Evolutionary conservation across 2,329 filamentous ascomycete genomes (phyloP).

Genomic region (Colletotrichum theobromicola): DNA sequence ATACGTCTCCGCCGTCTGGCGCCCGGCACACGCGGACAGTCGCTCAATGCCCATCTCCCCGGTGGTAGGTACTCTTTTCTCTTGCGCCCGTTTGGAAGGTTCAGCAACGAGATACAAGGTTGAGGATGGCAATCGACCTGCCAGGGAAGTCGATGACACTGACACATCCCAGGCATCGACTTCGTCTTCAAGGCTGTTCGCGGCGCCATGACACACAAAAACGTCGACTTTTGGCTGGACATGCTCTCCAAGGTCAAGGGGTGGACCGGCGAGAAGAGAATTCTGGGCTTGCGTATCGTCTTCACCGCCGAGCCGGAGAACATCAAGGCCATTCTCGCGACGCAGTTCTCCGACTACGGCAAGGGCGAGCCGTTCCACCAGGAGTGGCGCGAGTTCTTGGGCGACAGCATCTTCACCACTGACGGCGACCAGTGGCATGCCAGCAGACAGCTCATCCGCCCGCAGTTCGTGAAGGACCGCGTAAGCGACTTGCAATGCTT

Average conservation of each 20-base stretch:
- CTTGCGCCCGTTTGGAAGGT: background rate
- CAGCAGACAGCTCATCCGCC: slow-evolving; percentile 81
- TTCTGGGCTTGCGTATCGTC: slow-evolving; percentile 64
- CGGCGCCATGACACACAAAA: slow-evolving; percentile 56
- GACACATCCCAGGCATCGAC: slow-evolving; percentile 58
- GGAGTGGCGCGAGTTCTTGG: slow-evolving; percentile 79
- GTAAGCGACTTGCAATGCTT: slow-evolving; percentile 83
- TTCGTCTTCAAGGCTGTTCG: slow-evolving; percentile 63
- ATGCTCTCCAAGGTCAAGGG: slow-evolving; percentile 49
- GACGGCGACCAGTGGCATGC: slow-evolving; percentile 82
- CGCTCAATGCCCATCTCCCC: slow-evolving; percentile 43
- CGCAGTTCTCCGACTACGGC: slow-evolving; percentile 84
- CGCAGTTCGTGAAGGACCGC: slow-evolving; percentile 86
- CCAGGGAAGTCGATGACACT: background rate
- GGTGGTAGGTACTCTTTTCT: slow-evolving; percentile 43
- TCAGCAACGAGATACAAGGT: background rate
- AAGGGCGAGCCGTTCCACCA: slow-evolving; percentile 78
- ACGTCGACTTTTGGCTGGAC: slow-evolving; percentile 65
- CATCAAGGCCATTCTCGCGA: slow-evolving; percentile 88
- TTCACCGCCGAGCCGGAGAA: slow-evolving; percentile 87
- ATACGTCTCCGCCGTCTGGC: slow-evolving; percentile 48
- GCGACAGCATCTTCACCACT: slow-evolving; percentile 79
- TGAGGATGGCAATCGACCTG: background rate
- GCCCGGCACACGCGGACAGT: slow-evolving; percentile 44
- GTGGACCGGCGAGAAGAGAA: slow-evolving; percentile 66